Evolutionary conservation across 177 flowering plant genomes (phyloP).

Genomic region (Vitis hybrid): DNA sequence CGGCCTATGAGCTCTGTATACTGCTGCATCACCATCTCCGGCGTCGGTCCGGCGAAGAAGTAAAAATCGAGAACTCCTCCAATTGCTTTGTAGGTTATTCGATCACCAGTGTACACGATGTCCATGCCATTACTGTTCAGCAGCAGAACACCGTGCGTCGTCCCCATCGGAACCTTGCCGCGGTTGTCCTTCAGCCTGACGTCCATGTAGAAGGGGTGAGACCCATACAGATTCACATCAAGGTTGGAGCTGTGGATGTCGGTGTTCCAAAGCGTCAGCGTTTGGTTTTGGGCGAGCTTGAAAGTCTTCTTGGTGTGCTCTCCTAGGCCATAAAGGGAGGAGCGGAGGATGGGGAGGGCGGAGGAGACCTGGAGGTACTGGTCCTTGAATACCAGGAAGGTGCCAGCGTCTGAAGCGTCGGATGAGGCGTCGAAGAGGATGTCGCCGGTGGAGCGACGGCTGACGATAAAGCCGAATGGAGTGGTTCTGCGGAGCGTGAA

Average conservation of each 20-base stretch:
- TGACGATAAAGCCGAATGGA: constrained; percentile 46
- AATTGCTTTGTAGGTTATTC: constrained; percentile 61
- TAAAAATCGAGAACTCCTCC: constrained; percentile 76
- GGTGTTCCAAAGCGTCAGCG: constrained; percentile 71
- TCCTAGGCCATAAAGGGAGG: constrained; percentile 74
- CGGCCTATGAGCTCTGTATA: constrained; percentile 69
- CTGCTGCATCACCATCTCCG: constrained; percentile 52
- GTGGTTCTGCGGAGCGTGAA: constrained; percentile 37
- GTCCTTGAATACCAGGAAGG: constrained; percentile 62
- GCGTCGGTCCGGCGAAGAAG: constrained; percentile 61
- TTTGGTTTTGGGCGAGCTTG: constrained; percentile 38
- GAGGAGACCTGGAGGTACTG: constrained; percentile 73
- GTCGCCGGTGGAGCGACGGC: constrained; percentile 49
- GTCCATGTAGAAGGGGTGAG: constrained; percentile 87
- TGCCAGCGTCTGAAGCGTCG: constrained; percentile 9
- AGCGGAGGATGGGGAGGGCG: constrained; percentile 41
- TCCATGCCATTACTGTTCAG: constrained; percentile 91
- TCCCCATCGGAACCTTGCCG: constrained; percentile 28
- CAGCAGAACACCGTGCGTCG: constrained; percentile 65
- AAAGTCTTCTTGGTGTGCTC: constrained; percentile 79
- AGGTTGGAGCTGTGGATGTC: constrained; percentile 47
- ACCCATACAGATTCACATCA: constrained; percentile 75
- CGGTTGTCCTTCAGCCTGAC: constrained; percentile 37
- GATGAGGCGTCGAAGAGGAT: constrained; percentile 44
- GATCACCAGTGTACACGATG: constrained; percentile 52